phyloP scores from a whole-genome alignment of 2,329 filamentous ascomycete genomes.

The Penicillium sp. region DNA sequence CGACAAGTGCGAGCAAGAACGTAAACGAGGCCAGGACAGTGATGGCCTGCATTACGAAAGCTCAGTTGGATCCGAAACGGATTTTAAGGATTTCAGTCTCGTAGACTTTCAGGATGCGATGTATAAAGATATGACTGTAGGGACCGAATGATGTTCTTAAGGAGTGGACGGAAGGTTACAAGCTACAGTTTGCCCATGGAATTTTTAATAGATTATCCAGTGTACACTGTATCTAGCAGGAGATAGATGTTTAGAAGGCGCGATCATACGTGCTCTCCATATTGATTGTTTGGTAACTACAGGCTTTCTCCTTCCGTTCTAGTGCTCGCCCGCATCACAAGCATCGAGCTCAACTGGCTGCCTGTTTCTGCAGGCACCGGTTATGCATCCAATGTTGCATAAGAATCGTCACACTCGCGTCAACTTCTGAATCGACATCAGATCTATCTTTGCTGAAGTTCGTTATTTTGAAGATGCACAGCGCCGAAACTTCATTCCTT shows the following conservation, averaged over 20 bases:
- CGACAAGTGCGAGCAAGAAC: conserved; percentile 13
- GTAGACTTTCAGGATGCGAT: neutral
- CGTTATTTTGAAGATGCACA: neutral
- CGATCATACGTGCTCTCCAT: neutral
- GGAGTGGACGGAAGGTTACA: neutral
- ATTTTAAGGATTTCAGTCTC: neutral
- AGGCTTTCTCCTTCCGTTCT: neutral
- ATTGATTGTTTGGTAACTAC: neutral
- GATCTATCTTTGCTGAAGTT: no score
- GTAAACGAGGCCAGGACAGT: conserved; percentile 15
- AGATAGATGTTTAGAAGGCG: neutral
- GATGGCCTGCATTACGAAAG: conserved; percentile 12
- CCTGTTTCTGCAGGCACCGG: no score
- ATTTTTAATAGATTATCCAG: neutral
- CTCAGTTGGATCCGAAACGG: neutral
- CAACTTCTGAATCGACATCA: no score
- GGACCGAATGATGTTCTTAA: neutral
- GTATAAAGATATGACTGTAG: neutral
- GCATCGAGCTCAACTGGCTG: no score
- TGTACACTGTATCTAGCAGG: neutral
- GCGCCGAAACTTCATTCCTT: neutral
- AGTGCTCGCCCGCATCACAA: no score
- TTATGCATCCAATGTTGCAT: no score
- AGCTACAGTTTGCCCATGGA: neutral
- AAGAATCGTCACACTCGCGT: no score